Percentiles rank a stretch among this genome's conserved stretches.
These are phyloP conservation scores for Coix lacrymajobi DNA, from an alignment of 176 grass and related monocot genomes.

Conservation along the genomic window DNA sequence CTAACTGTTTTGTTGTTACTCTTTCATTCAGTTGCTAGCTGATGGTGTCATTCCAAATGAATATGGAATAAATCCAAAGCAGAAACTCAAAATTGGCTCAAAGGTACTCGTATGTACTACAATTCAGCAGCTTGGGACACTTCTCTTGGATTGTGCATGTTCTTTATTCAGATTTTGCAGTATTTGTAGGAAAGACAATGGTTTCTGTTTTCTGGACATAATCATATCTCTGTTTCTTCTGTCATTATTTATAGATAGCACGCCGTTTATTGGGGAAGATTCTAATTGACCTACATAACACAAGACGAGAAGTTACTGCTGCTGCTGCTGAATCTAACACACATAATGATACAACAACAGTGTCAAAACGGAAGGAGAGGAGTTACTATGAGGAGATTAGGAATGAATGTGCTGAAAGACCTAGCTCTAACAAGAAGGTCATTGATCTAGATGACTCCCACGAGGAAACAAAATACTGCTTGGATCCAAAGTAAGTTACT, in stretches of 20 bases:
- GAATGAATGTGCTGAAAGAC: slow-evolving; percentile 45
- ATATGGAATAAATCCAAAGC: slow-evolving; percentile 88
- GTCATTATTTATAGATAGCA: slow-evolving; percentile 60
- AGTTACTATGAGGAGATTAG: slow-evolving; percentile 32
- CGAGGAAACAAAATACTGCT: slow-evolving; percentile 93
- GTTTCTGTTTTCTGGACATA: slow-evolving; percentile 6
- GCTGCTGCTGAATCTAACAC: slow-evolving; percentile 49
- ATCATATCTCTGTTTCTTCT: slow-evolving; percentile 17
- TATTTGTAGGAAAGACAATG: background rate
- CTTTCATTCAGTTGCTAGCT: slow-evolving; percentile 72
- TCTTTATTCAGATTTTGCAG: background rate
- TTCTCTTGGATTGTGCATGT: slow-evolving; percentile 4
- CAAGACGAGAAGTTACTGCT: slow-evolving; percentile 64
- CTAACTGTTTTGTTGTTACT: slow-evolving; percentile 24
- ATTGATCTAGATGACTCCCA: slow-evolving; percentile 59
- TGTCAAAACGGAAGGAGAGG: slow-evolving; percentile 45
- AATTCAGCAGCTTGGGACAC: background rate
- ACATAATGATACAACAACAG: slow-evolving; percentile 28
- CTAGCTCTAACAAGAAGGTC: slow-evolving; percentile 45
- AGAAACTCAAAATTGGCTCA: slow-evolving; percentile 94
- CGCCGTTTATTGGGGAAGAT: slow-evolving; percentile 89
- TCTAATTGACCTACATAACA: slow-evolving; percentile 91
- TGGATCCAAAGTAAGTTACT: slow-evolving; percentile 81
- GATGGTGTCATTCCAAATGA: slow-evolving; percentile 97
- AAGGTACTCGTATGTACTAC: slow-evolving; percentile 44